Percentiles rank a stretch among this genome's conserved stretches.
Evolutionary conservation across 1,284 basidiomycete genomes (phyloP).

Genomic region (Polyporus tsugae): DNA sequence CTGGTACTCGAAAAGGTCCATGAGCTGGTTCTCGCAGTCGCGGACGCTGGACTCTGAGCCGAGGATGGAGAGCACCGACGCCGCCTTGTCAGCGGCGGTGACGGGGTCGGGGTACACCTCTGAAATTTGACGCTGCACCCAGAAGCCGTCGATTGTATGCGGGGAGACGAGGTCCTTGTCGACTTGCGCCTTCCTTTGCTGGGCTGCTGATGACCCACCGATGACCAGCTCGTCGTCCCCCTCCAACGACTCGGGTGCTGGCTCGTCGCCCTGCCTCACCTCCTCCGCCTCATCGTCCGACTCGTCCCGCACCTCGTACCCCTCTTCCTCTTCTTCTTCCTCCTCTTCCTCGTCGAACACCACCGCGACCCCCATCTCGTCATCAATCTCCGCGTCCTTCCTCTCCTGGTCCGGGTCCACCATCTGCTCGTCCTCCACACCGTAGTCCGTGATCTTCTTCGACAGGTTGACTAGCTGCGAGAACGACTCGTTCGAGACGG

Average conservation of each 20-base stretch:
- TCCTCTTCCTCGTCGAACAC: slow-evolving; percentile 97
- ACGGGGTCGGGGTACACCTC: slow-evolving; percentile 94
- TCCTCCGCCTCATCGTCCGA: slow-evolving; percentile 81
- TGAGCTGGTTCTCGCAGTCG: slow-evolving; percentile 96
- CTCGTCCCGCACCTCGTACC: slow-evolving; percentile 82
- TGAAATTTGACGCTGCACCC: slow-evolving; percentile 95
- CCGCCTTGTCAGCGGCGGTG: slow-evolving; percentile 92
- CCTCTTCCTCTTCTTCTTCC: slow-evolving; percentile 90
- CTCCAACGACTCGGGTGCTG: slow-evolving; percentile 53
- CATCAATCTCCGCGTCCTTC: slow-evolving; percentile 87
- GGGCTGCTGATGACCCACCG: slow-evolving; percentile 62
- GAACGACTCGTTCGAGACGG: slow-evolving; percentile 81
- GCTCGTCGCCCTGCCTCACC: slow-evolving; percentile 56
- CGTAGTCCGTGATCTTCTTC: slow-evolving; percentile 98
- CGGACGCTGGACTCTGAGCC: slow-evolving; percentile 90
- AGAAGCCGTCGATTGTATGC: slow-evolving; percentile 95
- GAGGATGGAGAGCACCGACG: slow-evolving; percentile 87
- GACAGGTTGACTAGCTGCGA: slow-evolving; percentile 87
- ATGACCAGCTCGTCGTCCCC: slow-evolving; percentile 77
- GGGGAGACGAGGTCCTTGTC: slow-evolving; percentile 89
- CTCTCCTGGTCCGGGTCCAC: slow-evolving; percentile 79
- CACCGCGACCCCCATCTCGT: slow-evolving; percentile 94
- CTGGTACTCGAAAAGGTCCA: slow-evolving; percentile 97
- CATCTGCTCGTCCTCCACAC: slow-evolving; percentile 84
- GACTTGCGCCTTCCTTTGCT: slow-evolving; percentile 56